Percentiles rank a stretch among this genome's conserved stretches.
Conservation (phyloP, 2,329 filamentous ascomycete genomes). For the Aspergillus alliaceus region DNA sequence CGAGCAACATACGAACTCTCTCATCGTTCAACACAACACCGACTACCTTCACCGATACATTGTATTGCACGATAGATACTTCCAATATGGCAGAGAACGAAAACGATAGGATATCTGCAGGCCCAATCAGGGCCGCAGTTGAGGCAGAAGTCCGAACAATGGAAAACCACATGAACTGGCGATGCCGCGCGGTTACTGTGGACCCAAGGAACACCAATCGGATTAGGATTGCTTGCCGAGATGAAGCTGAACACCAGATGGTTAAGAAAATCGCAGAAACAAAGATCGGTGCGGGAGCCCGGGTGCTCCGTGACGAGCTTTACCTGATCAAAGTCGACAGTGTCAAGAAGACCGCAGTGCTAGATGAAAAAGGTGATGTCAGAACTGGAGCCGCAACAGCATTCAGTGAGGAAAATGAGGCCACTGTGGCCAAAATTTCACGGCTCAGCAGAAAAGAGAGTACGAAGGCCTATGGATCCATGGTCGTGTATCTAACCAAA, state of each 20-base stretch:
- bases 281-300: not conserved
- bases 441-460: conserved; percentile 24
- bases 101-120: conserved; percentile 11
- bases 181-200: conserved; percentile 2
- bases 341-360: conserved; percentile 13
- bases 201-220: conserved; percentile 13
- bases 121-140: conserved; percentile 8
- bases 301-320: conserved; percentile 14
- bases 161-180: conserved; percentile 6
- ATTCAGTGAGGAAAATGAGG: conserved; percentile 20
- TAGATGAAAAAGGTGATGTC: conserved; percentile 17
- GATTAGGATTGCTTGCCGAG: conserved; percentile 11
- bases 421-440: conserved; percentile 19
- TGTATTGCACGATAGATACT: conserved; percentile 3
- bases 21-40: conserved; percentile 16
- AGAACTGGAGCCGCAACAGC: conserved; percentile 11
- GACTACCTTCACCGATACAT: conserved; percentile 16
- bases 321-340: conserved; percentile 21
- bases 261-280: conserved; percentile 4
- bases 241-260: conserved; percentile 5
- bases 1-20: conserved; percentile 21
- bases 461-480: conserved; percentile 21
- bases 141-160: conserved; percentile 15
- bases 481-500: conserved; percentile 25
- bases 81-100: conserved; percentile 5